These are phyloP conservation scores for Pontederia crassipes DNA, from an alignment of 176 grass and related monocot species.

Conservation along the genomic window DNA sequence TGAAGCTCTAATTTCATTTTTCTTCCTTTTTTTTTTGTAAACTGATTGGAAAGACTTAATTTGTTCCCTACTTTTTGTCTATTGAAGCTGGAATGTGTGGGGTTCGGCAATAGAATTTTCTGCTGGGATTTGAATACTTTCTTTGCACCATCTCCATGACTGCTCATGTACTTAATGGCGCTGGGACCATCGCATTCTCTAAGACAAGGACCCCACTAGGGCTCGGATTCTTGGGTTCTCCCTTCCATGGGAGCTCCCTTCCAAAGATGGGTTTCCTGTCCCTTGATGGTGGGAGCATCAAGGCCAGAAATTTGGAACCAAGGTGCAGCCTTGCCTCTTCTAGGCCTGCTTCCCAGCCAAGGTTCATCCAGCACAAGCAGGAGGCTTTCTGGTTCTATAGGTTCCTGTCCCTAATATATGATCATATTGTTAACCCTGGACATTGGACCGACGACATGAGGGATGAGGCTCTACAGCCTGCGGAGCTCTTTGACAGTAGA, in stretches of 20 bases:
- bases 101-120: too few relatives aligned
- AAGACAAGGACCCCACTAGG: conserved; percentile 15
- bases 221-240: conserved; percentile 27
- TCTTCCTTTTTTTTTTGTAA: too few relatives aligned
- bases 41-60: too few relatives aligned
- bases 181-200: conserved; percentile 28
- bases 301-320: conserved; percentile 8
- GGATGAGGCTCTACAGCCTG: conserved; percentile 78
- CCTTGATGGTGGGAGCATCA: conserved; percentile 2
- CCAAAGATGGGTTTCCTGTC: conserved; percentile 27
- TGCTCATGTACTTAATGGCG: conserved; percentile 30
- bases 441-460: conserved; percentile 99
- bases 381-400: conserved; percentile 99
- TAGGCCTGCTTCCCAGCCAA: conserved; percentile 41
- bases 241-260: conserved; percentile 13
- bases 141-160: conserved; percentile 19
- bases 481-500: conserved; percentile 44
- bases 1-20: too few relatives aligned
- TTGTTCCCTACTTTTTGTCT: too few relatives aligned
- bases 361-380: conserved; percentile 99
- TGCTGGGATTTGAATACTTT: too few relatives aligned
- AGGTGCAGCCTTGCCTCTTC: conserved; percentile 42
- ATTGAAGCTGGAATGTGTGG: too few relatives aligned
- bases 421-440: conserved; percentile 91
- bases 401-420: conserved; percentile 92